Conservation (phyloP, 108 stramenopile genomes). For the Craspedostauros australis region DNA sequence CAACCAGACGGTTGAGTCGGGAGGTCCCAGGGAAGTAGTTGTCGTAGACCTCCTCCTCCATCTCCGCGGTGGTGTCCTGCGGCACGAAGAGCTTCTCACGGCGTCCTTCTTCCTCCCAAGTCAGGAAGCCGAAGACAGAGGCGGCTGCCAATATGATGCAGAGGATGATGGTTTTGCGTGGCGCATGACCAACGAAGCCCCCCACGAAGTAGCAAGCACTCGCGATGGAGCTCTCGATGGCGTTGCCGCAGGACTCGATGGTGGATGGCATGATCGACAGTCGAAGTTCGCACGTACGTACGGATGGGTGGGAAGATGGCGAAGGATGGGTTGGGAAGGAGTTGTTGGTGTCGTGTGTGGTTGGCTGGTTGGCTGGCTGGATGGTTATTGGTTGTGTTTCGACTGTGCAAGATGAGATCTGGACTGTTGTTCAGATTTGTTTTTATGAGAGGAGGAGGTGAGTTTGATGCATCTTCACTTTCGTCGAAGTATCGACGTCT, state of each 20-base stretch:
- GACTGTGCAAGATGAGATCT: no score
- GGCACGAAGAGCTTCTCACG: conserved; percentile 53
- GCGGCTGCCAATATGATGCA: conserved; percentile 11
- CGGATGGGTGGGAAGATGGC: no score
- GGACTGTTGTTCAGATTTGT: no score
- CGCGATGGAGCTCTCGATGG: conserved; percentile 26
- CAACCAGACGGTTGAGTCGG: conserved; percentile 26
- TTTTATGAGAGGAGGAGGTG: no score
- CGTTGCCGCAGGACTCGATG: conserved; percentile 20
- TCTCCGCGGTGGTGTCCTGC: conserved; percentile 39
- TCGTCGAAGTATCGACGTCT: no score
- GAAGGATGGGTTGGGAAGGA: no score
- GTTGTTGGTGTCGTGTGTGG: no score
- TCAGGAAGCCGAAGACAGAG: conserved; percentile 25
- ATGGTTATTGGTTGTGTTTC: no score
- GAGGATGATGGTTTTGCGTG: conserved; percentile 31
- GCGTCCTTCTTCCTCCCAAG: conserved; percentile 31
- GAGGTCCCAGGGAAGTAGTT: conserved; percentile 23
- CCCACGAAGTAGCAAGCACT: conserved; percentile 30
- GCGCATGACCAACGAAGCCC: conserved; percentile 23
- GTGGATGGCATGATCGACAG: no score
- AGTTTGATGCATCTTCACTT: no score
- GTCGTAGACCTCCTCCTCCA: conserved; percentile 17
- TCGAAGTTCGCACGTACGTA: no score
- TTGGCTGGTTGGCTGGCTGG: no score